phyloP scores from a whole-genome alignment of 805 yeast species.

The Suhomyces emberorum region DNA sequence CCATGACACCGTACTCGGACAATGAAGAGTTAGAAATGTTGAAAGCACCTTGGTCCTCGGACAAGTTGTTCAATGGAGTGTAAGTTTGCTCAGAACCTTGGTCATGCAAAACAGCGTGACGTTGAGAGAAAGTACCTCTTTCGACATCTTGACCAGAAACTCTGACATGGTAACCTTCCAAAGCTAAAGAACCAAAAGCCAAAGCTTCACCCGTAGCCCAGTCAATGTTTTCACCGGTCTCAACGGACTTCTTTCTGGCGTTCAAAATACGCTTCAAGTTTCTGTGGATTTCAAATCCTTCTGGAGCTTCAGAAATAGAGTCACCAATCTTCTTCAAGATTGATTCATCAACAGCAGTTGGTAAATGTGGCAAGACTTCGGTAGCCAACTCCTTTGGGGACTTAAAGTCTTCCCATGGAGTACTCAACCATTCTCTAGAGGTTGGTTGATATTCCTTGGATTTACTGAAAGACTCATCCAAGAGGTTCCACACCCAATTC shows the following conservation, averaged over 20 bases:
- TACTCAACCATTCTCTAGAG: conserved; percentile 95
- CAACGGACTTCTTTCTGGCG: conserved; percentile 81
- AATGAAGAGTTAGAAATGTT: conserved; percentile 90
- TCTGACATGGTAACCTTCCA: conserved; percentile 96
- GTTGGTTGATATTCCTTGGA: conserved; percentile 89
- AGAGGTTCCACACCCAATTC: conserved; percentile 94
- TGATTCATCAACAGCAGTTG: conserved; percentile 80
- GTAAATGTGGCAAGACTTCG: conserved; percentile 92
- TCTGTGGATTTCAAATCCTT: conserved; percentile 84
- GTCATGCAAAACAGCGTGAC: conserved; percentile 97
- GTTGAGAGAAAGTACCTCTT: conserved; percentile 99
- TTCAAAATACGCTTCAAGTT: conserved; percentile 92
- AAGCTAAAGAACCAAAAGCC: conserved; percentile 87
- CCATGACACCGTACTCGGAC: conserved; percentile 99
- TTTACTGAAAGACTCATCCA: conserved; percentile 86
- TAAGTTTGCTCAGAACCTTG: conserved; percentile 80
- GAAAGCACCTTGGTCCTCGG: conserved; percentile 80
- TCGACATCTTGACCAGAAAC: conserved; percentile 99
- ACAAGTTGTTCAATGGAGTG: conserved; percentile 80
- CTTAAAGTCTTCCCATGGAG: conserved; percentile 99
- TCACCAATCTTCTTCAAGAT: conserved; percentile 75
- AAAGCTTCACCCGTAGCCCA: conserved; percentile 99
- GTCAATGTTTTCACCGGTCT: conserved; percentile 90
- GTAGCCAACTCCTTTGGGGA: conserved; percentile 95
- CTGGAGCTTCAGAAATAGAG: conserved; percentile 80